Evolutionary conservation across 2,329 filamentous ascomycete genomes (phyloP).

Genomic region (Pseudogymnoascus sp.): DNA sequence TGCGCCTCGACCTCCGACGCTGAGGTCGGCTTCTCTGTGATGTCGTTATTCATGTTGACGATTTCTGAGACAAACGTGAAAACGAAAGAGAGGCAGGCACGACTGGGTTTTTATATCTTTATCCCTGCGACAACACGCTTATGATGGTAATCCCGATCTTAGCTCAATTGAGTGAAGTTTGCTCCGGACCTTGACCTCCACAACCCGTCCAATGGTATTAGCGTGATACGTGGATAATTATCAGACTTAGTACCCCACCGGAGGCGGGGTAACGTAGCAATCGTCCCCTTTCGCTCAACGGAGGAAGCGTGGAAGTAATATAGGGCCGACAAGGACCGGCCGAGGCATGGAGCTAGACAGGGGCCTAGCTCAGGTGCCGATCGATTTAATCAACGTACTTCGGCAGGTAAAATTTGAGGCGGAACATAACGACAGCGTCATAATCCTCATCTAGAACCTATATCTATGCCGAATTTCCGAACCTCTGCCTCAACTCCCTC

Average conservation of each 20-base stretch:
- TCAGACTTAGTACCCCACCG: background rate
- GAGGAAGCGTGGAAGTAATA: background rate
- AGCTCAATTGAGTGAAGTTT: slow-evolving; percentile 18
- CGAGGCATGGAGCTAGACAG: background rate
- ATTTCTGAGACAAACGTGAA: slow-evolving; percentile 22
- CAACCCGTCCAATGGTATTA: background rate
- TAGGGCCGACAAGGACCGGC: background rate
- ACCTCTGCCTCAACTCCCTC: background rate
- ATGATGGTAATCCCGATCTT: slow-evolving; percentile 18
- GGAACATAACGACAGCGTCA: background rate
- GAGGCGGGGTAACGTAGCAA: background rate
- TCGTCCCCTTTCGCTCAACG: background rate
- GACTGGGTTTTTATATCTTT: slow-evolving; percentile 28
- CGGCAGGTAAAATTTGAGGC: background rate
- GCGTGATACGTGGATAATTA: background rate
- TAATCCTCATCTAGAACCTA: background rate
- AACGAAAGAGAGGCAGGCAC: slow-evolving; percentile 24
- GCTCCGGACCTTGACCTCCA: slow-evolving; percentile 22
- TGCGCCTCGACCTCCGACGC: slow-evolving; percentile 13
- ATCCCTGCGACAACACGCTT: slow-evolving; percentile 23
- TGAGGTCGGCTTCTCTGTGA: slow-evolving; percentile 15
- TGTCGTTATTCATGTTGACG: slow-evolving; percentile 17
- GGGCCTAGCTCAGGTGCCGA: background rate
- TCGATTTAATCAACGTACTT: background rate
- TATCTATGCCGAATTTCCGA: background rate